Evolutionary conservation across 1,284 basidiomycete genomes (phyloP), one percentile per base, ranked within the genome.

Genomic region (Fomitiporia mediterranea): DNA sequence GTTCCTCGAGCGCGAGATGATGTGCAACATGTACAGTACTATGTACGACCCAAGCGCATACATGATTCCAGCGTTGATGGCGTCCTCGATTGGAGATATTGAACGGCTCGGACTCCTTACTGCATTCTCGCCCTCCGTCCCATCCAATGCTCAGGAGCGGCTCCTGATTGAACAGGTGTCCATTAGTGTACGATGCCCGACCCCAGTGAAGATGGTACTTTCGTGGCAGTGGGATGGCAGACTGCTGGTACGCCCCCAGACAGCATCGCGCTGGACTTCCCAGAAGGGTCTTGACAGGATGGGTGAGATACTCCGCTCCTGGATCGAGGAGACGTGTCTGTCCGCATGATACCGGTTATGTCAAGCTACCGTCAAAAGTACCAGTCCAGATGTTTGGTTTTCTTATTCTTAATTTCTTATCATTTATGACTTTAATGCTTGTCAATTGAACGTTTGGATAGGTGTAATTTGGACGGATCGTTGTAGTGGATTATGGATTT

Each of bases 161-260:
- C 15, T 51, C 15, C 11, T 39, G 35, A 5, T 51, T 17, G 46
- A 48, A 30, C 27, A 48, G 28, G 46, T 48, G 13, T 48, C 46
- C 1, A n/a, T 48, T 30, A 34, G 46, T 30, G 46, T 48, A 30
- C 46, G 46, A 27, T 48, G 46, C 28, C 46, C 46, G 46, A 48
- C 46, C 28, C 46, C 46, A 19, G 21, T n/a, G 27, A 48, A 48
- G 27, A 48, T 48, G 46, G 46, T 48, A 17, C 46, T 48, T 19
- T 9, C 46, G 5, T 48, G 46, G 46, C 46, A 48, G 46, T 48
- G 46, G 46, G 34, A 48, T 30, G 19, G 19, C 7, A 25, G 28
- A 30, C 25, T 48, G 2, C 25, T n/a, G 4, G 19, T 48, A 17
- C 46, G 46, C 3, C 46, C 46, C 2, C 46, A 48, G 46, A 48